phyloP scores from a whole-genome alignment of 305 asterid genomes.

The Fraxinus platypoda region DNA sequence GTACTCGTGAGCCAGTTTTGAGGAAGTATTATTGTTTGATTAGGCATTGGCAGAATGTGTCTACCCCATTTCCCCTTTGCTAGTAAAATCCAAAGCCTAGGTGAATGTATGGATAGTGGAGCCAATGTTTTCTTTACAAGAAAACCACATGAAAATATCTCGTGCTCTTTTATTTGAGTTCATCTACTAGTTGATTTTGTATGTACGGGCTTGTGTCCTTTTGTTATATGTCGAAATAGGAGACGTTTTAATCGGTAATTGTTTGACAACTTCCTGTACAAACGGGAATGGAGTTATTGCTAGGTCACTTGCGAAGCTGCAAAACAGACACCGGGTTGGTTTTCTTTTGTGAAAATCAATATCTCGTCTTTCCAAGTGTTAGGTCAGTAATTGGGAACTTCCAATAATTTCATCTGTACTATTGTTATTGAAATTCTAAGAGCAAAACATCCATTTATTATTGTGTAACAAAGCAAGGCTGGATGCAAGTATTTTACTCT shows the following conservation, averaged over 20 bases:
- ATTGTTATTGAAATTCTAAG: neutral
- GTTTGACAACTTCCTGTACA: neutral
- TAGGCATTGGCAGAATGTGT: slow-evolving; percentile 11
- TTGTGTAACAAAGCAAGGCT: neutral
- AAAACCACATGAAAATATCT: neutral
- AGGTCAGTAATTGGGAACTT: neutral
- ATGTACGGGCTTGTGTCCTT: neutral
- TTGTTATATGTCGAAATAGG: neutral
- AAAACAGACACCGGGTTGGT: neutral
- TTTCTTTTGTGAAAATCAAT: neutral
- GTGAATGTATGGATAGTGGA: neutral
- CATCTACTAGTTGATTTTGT: slow-evolving; percentile 17
- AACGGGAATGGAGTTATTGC: neutral
- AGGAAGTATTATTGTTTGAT: slow-evolving; percentile 24
- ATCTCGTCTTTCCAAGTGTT: neutral
- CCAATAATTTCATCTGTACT: neutral
- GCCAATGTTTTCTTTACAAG: slow-evolving; percentile 3
- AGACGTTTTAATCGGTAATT: neutral
- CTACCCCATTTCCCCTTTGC: slow-evolving; percentile 12
- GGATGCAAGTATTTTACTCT: neutral
- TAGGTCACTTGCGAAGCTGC: neutral
- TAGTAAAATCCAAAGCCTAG: slow-evolving; percentile 18
- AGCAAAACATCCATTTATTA: neutral
- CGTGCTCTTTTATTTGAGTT: neutral
- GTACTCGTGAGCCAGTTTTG: slow-evolving; percentile 18